Percentiles rank a stretch among this genome's conserved stretches.
Evolutionary conservation across 192 early-diverging fungal species (phyloP).

Genomic region (Backusella sp.): DNA sequence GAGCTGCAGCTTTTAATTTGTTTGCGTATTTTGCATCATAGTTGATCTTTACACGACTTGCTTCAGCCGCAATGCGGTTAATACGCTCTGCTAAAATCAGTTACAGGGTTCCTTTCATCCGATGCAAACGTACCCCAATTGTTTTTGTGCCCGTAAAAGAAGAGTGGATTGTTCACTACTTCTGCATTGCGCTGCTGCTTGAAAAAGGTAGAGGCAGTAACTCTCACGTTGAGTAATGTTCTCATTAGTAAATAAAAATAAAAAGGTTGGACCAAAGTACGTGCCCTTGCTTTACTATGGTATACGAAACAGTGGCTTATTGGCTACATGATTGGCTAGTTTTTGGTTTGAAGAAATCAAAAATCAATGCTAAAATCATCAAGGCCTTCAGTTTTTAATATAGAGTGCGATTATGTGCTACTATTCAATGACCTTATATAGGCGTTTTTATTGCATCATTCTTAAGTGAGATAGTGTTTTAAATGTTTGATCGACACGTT

Average conservation of each 20-base stretch:
- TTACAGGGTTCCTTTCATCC: background rate
- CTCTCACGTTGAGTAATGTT: background rate
- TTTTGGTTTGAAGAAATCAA: too few relatives aligned
- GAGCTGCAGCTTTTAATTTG: constrained; percentile 30
- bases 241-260: background rate
- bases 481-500: too few relatives aligned
- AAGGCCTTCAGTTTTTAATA: too few relatives aligned
- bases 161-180: background rate
- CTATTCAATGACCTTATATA: too few relatives aligned
- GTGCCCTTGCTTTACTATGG: background rate
- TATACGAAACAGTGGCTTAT: background rate
- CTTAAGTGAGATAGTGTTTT: too few relatives aligned
- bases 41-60: constrained; percentile 16
- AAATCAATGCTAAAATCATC: too few relatives aligned
- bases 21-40: constrained; percentile 38
- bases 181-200: background rate
- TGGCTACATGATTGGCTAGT: background rate
- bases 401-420: too few relatives aligned
- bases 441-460: too few relatives aligned
- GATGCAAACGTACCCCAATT: background rate
- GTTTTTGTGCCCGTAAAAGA: background rate
- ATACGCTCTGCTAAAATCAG: constrained; percentile 4
- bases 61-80: constrained; percentile 21
- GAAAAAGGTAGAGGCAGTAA: background rate
- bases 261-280: background rate